Percentiles rank a stretch among this genome's conserved stretches.
Conservation (phyloP, 805 yeast genomes). For the Yamadazyma laniorum region DNA sequence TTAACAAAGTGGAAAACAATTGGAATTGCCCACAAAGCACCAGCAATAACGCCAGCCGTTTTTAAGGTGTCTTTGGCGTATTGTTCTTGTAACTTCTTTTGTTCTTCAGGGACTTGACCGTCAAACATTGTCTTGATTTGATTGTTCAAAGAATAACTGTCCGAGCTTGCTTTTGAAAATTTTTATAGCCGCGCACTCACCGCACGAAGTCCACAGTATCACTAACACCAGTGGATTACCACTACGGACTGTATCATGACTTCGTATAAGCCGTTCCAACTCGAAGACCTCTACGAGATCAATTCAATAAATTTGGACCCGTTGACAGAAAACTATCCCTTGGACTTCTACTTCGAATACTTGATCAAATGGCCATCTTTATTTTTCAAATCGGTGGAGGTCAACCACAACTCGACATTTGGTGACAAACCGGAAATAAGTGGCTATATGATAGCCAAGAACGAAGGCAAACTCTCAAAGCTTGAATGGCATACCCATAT, state of each 20-base stretch:
- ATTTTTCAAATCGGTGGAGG: slow-evolving; percentile 70
- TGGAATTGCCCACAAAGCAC: slow-evolving; percentile 61
- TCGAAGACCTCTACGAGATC: slow-evolving; percentile 73
- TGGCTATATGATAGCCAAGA: slow-evolving; percentile 93
- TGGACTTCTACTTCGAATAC: slow-evolving; percentile 81
- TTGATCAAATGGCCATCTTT: slow-evolving; percentile 84
- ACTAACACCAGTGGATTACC: not conserved
- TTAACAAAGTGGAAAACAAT: slow-evolving; percentile 53
- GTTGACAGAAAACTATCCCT: slow-evolving; percentile 86
- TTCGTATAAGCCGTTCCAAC: slow-evolving; percentile 81
- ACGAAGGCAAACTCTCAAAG: slow-evolving; percentile 68
- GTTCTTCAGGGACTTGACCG: slow-evolving; percentile 58
- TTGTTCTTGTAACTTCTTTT: slow-evolving; percentile 64
- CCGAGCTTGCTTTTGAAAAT: no score
- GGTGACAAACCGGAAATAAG: slow-evolving; percentile 29
- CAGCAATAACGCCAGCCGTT: slow-evolving; percentile 61
- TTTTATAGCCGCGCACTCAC: slow-evolving; percentile 7
- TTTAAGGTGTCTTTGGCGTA: slow-evolving; percentile 57
- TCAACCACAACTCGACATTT: slow-evolving; percentile 14
- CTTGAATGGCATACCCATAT: slow-evolving; percentile 95
- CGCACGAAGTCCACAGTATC: slow-evolving; percentile 1
- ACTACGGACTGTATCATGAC: slow-evolving; percentile 54
- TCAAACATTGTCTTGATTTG: slow-evolving; percentile 38
- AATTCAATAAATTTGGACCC: slow-evolving; percentile 83
- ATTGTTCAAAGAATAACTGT: slow-evolving; percentile 3